A percentile compares a stretch with the other conserved stretches of the same genome.
phyloP scores from a whole-genome alignment of 495 filamentous ascomycete genomes.

The Tuber magnatum region DNA sequence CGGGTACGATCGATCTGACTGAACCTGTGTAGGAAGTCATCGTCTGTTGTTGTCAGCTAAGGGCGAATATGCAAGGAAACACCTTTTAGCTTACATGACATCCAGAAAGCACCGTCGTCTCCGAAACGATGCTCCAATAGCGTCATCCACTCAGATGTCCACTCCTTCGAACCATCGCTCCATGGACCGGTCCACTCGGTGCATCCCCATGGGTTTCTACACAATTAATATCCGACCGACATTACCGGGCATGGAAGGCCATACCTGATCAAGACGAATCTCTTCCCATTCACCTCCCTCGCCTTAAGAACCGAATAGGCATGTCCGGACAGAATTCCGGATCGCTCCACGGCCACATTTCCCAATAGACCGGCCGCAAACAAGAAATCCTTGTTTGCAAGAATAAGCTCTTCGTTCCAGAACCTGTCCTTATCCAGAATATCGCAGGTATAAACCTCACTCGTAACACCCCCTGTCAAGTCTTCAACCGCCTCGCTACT shows the following conservation, averaged over 20 bases:
- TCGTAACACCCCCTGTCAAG: constrained; percentile 83
- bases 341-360: constrained; percentile 43
- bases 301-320: constrained; percentile 86
- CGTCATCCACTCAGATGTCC: constrained; percentile 81
- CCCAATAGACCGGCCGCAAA: constrained; percentile 52
- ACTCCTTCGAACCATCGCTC: constrained; percentile 74
- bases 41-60: constrained; percentile 46
- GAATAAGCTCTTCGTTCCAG: constrained; percentile 77
- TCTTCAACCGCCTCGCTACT: constrained; percentile 81
- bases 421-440: constrained; percentile 82
- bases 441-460: constrained; percentile 68
- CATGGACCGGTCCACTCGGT: constrained; percentile 76
- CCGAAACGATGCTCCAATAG: constrained; percentile 76
- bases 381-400: constrained; percentile 78
- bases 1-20: constrained; percentile 76
- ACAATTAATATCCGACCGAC: constrained; percentile 25
- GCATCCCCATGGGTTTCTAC: constrained; percentile 77
- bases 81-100: constrained; percentile 43
- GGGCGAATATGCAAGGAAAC: constrained; percentile 12
- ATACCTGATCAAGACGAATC: constrained; percentile 63
- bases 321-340: constrained; percentile 73
- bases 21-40: constrained; percentile 77
- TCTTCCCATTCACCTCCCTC: constrained; percentile 64
- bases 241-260: background rate
- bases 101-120: constrained; percentile 71